phyloP scores from a whole-genome alignment of 2,329 filamentous ascomycete genomes.

The Zymoseptoria crescenta region DNA sequence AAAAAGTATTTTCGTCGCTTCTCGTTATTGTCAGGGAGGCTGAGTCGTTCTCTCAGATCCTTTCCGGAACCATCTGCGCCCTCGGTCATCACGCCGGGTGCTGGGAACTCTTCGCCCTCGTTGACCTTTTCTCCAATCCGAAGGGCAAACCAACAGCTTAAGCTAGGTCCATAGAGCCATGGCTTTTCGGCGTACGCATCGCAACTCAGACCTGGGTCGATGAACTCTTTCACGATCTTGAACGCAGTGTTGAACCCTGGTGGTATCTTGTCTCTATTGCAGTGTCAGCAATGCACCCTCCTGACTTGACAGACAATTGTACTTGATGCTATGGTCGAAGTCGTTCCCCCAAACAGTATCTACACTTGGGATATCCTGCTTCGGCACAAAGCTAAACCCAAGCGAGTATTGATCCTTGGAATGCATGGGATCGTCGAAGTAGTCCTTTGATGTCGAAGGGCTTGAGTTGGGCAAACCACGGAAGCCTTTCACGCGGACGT shows the following conservation, averaged over 20 bases:
- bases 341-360: conserved; percentile 90
- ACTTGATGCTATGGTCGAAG: conserved; percentile 74
- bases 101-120: conserved; percentile 19
- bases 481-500: conserved; percentile 65
- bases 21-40: conserved; percentile 33
- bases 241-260: conserved; percentile 80
- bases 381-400: conserved; percentile 67
- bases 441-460: conserved; percentile 55
- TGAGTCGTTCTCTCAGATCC: conserved; percentile 20
- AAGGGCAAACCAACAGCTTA: conserved; percentile 29
- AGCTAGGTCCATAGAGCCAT: conserved; percentile 70
- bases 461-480: conserved; percentile 59
- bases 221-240: conserved; percentile 76
- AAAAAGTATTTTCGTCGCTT: conserved; percentile 41
- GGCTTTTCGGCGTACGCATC: conserved; percentile 83
- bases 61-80: conserved; percentile 35
- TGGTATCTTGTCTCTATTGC: conserved; percentile 57
- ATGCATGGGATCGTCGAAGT: conserved; percentile 68
- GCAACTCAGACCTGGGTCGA: conserved; percentile 82
- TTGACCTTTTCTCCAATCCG: conserved; percentile 23
- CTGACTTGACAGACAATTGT: not conserved
- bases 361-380: conserved; percentile 52
- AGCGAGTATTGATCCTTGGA: conserved; percentile 76
- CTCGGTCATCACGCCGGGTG: conserved; percentile 30
- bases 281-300: not conserved